These are phyloP conservation scores for Mucor irregularis DNA, from an alignment of 371 early-diverging fungal genomes.

Conservation along the genomic window DNA sequence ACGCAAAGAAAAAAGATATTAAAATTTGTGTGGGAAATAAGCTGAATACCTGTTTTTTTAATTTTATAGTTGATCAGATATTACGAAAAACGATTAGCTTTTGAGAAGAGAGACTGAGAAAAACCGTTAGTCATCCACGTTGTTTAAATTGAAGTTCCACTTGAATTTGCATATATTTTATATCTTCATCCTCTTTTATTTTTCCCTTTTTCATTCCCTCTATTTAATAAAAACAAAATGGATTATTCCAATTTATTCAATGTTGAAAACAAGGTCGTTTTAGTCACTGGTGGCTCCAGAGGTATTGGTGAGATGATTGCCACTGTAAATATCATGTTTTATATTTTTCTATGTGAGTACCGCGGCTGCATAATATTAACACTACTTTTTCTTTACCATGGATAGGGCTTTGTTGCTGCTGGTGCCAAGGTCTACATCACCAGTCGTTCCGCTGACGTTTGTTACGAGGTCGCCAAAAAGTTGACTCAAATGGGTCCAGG, in stretches of 20 bases:
- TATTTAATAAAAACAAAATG: constrained; percentile 24
- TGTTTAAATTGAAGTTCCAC: neutral
- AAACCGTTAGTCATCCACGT: constrained; percentile 6
- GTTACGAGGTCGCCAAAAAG: constrained; percentile 59
- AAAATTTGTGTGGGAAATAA: neutral
- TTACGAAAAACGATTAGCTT: constrained; percentile 17
- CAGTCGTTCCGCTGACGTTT: constrained; percentile 60
- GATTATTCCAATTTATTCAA: constrained; percentile 58
- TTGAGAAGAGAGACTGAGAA: constrained; percentile 6
- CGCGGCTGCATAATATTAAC: too few species aligned
- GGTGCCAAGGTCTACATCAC: constrained; percentile 80
- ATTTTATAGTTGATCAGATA: constrained; percentile 18
- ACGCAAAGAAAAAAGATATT: neutral
- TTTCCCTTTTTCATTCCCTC: neutral
- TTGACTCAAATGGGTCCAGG: constrained; percentile 66
- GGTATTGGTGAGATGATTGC: constrained; percentile 69
- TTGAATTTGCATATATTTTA: neutral
- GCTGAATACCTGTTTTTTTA: neutral
- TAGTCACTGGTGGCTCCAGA: constrained; percentile 83
- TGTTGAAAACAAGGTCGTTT: constrained; percentile 73
- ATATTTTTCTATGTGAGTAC: too few species aligned
- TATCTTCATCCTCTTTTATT: neutral
- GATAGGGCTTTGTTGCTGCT: constrained; percentile 65
- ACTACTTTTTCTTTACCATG: too few species aligned
- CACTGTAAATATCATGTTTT: constrained; percentile 32